phyloP scores from a whole-genome alignment of 176 grass and related monocot species.

The Oryza coarctata region DNA sequence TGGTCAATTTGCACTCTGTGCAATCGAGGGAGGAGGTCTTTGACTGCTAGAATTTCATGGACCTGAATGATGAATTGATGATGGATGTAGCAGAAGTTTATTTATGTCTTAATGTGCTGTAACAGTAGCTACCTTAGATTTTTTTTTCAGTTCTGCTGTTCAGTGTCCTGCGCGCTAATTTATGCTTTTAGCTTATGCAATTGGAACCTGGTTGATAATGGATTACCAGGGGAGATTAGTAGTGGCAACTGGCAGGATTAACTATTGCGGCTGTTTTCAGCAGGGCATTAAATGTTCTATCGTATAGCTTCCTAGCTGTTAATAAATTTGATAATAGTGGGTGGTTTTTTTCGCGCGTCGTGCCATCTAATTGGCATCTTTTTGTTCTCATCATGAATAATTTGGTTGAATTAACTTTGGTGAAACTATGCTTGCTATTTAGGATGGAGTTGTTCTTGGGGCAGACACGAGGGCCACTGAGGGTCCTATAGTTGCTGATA shows the following conservation, averaged over 20 bases:
- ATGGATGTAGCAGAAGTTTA: too few relatives aligned
- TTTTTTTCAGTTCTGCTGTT: background rate
- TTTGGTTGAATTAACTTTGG: background rate
- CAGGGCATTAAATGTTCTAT: background rate
- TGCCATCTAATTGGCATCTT: background rate
- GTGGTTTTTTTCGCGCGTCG: background rate
- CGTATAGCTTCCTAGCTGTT: background rate
- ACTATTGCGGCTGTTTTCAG: background rate
- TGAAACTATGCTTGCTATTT: constrained; percentile 26
- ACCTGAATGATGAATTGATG: background rate
- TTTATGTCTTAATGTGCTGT: background rate
- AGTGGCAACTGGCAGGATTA: background rate
- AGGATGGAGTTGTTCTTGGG: constrained; percentile 95
- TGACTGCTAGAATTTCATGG: too few relatives aligned
- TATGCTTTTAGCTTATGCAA: background rate
- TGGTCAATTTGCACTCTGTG: background rate
- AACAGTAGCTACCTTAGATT: background rate
- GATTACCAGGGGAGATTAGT: background rate
- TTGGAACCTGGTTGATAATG: background rate
- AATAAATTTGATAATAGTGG: background rate
- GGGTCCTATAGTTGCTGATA: constrained; percentile 95
- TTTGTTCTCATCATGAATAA: constrained; percentile 11
- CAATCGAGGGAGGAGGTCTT: background rate
- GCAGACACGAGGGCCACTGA: constrained; percentile 95
- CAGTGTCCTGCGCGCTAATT: background rate